Conservation (phyloP, 176 grass and related monocot species). For the Poa pratensis region DNA sequence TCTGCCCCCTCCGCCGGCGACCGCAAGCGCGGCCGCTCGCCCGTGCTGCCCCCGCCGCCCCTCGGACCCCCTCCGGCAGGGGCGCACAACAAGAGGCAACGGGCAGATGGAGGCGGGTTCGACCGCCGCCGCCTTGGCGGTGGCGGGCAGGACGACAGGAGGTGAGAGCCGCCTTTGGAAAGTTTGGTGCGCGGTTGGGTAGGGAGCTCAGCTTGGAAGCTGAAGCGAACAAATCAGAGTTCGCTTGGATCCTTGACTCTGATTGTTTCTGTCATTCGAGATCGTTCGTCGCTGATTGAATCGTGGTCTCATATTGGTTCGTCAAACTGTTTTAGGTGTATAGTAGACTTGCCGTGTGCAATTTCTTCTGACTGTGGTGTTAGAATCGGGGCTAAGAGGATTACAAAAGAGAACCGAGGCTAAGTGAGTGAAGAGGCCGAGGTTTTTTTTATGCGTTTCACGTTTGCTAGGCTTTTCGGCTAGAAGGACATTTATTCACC, state of each 20-base stretch:
- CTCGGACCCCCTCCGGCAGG: conserved; percentile 55
- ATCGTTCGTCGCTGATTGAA: background rate
- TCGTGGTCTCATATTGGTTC: background rate
- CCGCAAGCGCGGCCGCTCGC: conserved; percentile 64
- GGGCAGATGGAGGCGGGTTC: conserved; percentile 71
- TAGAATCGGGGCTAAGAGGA: background rate
- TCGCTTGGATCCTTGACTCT: background rate
- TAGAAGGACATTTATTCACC: background rate
- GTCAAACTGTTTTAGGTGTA: no score
- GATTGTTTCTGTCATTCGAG: background rate
- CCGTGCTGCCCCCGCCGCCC: conserved; percentile 65
- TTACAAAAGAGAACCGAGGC: no score
- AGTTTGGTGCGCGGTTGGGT: background rate
- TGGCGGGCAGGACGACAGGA: conserved; percentile 68
- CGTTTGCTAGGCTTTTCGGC: background rate
- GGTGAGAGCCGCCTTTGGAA: conserved; percentile 47
- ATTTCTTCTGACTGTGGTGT: background rate
- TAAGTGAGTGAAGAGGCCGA: background rate
- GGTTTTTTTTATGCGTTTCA: background rate
- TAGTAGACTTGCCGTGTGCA: background rate
- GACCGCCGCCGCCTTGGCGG: conserved; percentile 81
- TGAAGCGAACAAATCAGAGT: conserved; percentile 14
- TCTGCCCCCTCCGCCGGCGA: conserved; percentile 32
- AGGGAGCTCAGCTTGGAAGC: conserved; percentile 11
- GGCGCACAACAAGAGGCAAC: conserved; percentile 57